Evolutionary conservation across 2,329 filamentous ascomycete genomes (phyloP).

Genomic region (Grosmannia clavigera): DNA sequence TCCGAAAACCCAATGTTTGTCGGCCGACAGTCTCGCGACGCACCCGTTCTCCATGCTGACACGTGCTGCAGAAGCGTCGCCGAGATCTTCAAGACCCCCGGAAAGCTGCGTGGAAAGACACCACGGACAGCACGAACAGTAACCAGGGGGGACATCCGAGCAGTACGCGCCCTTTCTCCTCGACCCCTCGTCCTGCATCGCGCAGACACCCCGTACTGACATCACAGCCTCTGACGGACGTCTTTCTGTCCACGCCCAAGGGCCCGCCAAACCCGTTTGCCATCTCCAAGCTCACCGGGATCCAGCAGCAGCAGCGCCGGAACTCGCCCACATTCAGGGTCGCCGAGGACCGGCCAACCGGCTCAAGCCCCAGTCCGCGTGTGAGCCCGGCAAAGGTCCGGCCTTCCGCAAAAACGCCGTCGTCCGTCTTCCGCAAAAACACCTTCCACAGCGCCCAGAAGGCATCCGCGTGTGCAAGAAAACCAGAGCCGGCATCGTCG

Average conservation of each 20-base stretch:
- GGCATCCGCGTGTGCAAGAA: not conserved
- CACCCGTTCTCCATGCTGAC: not conserved
- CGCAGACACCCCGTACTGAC: not conserved
- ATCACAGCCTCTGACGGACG: slow-evolving; percentile 44
- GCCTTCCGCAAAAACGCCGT: not conserved
- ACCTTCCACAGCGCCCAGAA: not conserved
- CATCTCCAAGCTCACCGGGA: slow-evolving; percentile 27
- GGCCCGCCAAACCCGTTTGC: slow-evolving; percentile 41
- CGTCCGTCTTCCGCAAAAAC: not conserved
- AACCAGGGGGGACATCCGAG: slow-evolving; percentile 44
- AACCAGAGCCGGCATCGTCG: slow-evolving; percentile 18
- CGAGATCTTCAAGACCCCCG: slow-evolving; percentile 92
- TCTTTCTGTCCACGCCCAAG: slow-evolving; percentile 44
- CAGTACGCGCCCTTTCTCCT: slow-evolving; percentile 35
- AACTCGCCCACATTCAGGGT: slow-evolving; percentile 32
- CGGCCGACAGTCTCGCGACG: not conserved
- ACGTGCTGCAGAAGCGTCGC: slow-evolving; percentile 59
- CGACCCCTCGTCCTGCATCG: not conserved
- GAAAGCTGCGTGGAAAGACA: slow-evolving; percentile 71
- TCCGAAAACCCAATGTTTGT: slow-evolving; percentile 74
- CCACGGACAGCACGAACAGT: slow-evolving; percentile 57
- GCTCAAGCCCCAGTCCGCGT: slow-evolving; percentile 18
- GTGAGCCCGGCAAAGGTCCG: slow-evolving; percentile 20
- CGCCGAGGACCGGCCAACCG: slow-evolving; percentile 35
- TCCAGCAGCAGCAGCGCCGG: slow-evolving; percentile 34